Base-by-base conservation (phyloP, 768 basidiomycete species). In the Daedaleopsis sinensis region DNA sequence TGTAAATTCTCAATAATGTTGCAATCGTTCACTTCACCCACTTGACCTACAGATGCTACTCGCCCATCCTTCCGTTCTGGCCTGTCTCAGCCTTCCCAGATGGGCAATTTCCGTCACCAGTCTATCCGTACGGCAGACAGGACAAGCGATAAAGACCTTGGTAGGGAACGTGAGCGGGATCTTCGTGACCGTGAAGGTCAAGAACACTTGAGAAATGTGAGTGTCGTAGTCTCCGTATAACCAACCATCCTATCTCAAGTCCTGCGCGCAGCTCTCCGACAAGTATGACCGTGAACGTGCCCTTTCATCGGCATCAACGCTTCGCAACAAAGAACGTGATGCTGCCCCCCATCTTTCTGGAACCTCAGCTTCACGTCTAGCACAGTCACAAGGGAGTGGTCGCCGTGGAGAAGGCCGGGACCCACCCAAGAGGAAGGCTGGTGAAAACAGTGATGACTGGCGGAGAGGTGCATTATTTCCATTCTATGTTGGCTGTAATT, bases 81-180 rank as follows among this genome's bases (percentile, higher is more conserved):
- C 15, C 78, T 90, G 52, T 84, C 90, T 24, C 92, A 94, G 68
- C 90, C 91, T 27, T 91, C 93, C 38, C 92, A 94, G 76, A 94
- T 94, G 93, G 93, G 93, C 51, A 93, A 93, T 71, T 94, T 94
- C 74, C 91, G 92, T 71, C 93, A 94, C 69, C 93, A 94, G 66
- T 91, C 92, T 12, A 75, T 89, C 67, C 89, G 91, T 55, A 78
- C 84, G 16, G 80, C 77, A 46, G 90, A 91, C 72, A 82, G 87
- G 42, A 75, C 74, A 18, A 64, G 67, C 48, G 77, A 77, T 37
- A 71, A 70, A 49, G 76, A 77, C 12, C 35, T 72, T 9, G 87
- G 82, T 59, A 76, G 73, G 58, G 81, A 82, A 32, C 75, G 78
- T 55, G 83, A 84, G 52, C 80, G 81, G 8, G 81, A 91, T 69